Percentiles rank a stretch among this genome's conserved stretches.
Conservation (phyloP, 2,329 filamentous ascomycete genomes). For the Penicillium sp. region DNA sequence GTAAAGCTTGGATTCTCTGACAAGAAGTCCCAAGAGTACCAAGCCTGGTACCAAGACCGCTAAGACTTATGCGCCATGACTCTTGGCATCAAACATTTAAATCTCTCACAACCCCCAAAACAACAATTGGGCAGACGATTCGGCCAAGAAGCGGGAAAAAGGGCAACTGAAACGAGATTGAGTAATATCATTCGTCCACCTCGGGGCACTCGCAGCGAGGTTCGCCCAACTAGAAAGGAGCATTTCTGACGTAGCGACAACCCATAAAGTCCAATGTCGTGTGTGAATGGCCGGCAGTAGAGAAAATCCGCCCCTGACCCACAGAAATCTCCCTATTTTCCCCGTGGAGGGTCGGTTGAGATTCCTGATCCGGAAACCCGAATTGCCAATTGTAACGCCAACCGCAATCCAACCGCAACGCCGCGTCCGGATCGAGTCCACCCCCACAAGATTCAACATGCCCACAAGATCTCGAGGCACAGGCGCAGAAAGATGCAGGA, state of each 20-base stretch:
- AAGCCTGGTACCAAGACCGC: not conserved
- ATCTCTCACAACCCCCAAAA: not conserved
- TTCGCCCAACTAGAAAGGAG: not conserved
- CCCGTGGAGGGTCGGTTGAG: constrained; percentile 6
- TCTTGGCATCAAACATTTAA: not conserved
- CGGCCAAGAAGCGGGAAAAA: not conserved
- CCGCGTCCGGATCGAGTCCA: constrained; percentile 1
- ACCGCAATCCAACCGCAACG: not conserved
- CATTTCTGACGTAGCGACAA: not conserved
- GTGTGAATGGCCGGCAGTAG: not conserved
- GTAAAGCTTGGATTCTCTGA: not conserved
- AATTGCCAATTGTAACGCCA: not conserved
- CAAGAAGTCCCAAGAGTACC: not conserved
- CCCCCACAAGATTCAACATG: not conserved
- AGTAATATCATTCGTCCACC: not conserved
- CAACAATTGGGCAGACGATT: not conserved
- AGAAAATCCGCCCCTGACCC: not conserved
- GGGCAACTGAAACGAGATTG: constrained; percentile 1
- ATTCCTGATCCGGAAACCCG: not conserved
- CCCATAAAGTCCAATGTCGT: not conserved
- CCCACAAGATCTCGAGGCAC: not conserved
- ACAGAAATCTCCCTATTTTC: constrained; percentile 5
- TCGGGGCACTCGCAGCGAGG: not conserved
- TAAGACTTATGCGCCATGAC: not conserved
- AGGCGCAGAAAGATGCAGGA: not conserved